Evolutionary conservation across 2,329 filamentous ascomycete genomes (phyloP).

Genomic region (Chaetomium globosum): DNA sequence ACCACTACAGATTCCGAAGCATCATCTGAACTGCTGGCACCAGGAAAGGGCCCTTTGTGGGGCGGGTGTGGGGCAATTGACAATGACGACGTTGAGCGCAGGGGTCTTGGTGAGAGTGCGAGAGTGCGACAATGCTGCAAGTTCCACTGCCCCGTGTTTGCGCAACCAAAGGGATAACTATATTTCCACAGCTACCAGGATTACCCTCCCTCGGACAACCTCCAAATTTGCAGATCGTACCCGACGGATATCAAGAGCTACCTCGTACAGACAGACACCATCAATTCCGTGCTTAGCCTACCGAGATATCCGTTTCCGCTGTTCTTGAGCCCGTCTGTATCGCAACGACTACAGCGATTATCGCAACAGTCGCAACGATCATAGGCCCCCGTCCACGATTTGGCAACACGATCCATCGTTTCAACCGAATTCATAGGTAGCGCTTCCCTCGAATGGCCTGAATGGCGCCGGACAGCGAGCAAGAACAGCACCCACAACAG

Average conservation of each 20-base stretch:
- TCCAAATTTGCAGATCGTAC: background rate
- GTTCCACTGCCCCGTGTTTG: constrained; percentile 5
- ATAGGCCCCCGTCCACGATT: background rate
- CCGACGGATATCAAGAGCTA: background rate
- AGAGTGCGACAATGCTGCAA: constrained; percentile 6
- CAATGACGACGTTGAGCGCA: constrained; percentile 4
- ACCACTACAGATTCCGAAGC: no score
- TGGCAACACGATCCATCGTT: background rate
- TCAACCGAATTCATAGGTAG: constrained; percentile 15
- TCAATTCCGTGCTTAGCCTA: background rate
- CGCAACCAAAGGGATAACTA: background rate
- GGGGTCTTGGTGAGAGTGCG: constrained; percentile 13
- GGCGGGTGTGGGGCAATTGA: constrained; percentile 5
- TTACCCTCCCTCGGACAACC: background rate
- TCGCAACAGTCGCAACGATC: constrained; percentile 9
- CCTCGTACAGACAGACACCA: background rate
- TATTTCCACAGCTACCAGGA: background rate
- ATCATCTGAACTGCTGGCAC: no score
- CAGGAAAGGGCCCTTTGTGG: background rate
- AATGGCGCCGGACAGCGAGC: constrained; percentile 32
- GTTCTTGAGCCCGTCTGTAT: constrained; percentile 4
- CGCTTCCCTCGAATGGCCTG: constrained; percentile 20
- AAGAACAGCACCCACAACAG: constrained; percentile 16
- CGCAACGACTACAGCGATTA: background rate
- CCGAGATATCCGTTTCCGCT: background rate